These are phyloP conservation scores for Echria macrotheca DNA, from an alignment of 495 filamentous ascomycete species.

Conservation along the genomic window DNA sequence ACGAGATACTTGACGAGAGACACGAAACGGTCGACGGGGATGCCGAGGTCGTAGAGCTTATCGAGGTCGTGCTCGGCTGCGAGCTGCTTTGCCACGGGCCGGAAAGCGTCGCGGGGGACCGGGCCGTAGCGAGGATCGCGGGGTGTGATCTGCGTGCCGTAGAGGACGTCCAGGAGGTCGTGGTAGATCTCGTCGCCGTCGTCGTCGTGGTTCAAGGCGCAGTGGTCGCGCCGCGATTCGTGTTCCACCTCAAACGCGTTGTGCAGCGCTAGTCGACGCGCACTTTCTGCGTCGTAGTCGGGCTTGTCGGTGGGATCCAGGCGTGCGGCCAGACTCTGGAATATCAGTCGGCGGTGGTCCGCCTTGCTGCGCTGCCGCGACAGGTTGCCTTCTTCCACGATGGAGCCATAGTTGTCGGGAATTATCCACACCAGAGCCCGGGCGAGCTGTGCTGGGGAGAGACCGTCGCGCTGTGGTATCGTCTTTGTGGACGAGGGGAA, in stretches of 20 bases:
- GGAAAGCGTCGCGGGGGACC: constrained; percentile 20
- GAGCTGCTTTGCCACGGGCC: constrained; percentile 20
- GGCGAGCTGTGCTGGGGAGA: constrained; percentile 12
- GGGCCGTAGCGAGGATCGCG: neutral
- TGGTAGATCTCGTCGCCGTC: constrained; percentile 30
- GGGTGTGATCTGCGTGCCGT: constrained; percentile 16
- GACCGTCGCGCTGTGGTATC: neutral
- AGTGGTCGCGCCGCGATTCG: constrained; percentile 6
- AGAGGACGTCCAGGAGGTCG: constrained; percentile 27
- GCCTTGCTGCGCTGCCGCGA: constrained; percentile 17
- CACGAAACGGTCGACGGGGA: constrained; percentile 17
- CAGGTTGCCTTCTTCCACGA: constrained; percentile 16
- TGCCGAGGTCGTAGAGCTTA: constrained; percentile 15
- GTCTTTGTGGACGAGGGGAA: constrained; percentile 6
- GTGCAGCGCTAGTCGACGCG: constrained; percentile 5
- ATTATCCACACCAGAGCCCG: constrained; percentile 19
- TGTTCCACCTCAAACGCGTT: constrained; percentile 11
- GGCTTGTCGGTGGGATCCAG: neutral
- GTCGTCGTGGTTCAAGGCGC: constrained; percentile 20
- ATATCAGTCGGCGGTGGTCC: constrained; percentile 20
- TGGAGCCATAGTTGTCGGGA: constrained; percentile 4
- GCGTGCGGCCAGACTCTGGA: constrained; percentile 22
- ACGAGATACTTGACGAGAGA: constrained; percentile 17
- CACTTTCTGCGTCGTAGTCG: constrained; percentile 2
- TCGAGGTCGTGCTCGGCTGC: constrained; percentile 8